phyloP scores from a whole-genome alignment of 2,329 filamentous ascomycete genomes.

The Fusarium sp. region DNA sequence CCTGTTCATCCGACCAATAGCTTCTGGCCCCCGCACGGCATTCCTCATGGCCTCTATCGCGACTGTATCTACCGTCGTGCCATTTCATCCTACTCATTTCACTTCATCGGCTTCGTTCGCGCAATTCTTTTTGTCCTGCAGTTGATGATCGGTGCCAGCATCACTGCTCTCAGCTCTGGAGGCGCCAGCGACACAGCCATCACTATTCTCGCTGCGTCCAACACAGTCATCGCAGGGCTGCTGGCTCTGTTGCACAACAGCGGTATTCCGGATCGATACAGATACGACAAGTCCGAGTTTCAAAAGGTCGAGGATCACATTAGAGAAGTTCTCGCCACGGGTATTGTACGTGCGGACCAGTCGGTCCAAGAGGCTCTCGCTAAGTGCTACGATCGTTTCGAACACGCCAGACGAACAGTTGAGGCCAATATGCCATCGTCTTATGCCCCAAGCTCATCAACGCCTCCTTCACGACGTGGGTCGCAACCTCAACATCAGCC shows the following conservation, averaged over 20 bases:
- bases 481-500: not conserved
- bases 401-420: slow-evolving; percentile 59
- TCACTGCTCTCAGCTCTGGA: slow-evolving; percentile 62
- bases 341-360: slow-evolving; percentile 55
- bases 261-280: slow-evolving; percentile 62
- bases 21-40: slow-evolving; percentile 59
- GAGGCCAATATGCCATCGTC: slow-evolving; percentile 58
- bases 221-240: slow-evolving; percentile 61
- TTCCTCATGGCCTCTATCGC: slow-evolving; percentile 60
- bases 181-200: slow-evolving; percentile 52
- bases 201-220: slow-evolving; percentile 61
- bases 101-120: slow-evolving; percentile 54
- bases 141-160: slow-evolving; percentile 58
- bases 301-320: slow-evolving; percentile 61
- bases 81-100: slow-evolving; percentile 58
- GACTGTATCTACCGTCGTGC: slow-evolving; percentile 58
- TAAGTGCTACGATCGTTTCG: slow-evolving; percentile 59
- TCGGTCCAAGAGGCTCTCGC: slow-evolving; percentile 59
- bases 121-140: slow-evolving; percentile 62
- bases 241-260: slow-evolving; percentile 65
- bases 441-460: slow-evolving; percentile 47
- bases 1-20: slow-evolving; percentile 55
- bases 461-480: slow-evolving; percentile 16
- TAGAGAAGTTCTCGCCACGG: slow-evolving; percentile 60
- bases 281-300: slow-evolving; percentile 61